Evolutionary conservation across 75 land plant species (phyloP), one percentile per base, ranked within the genome.

Genomic region (Sequoia sempervirens): DNA sequence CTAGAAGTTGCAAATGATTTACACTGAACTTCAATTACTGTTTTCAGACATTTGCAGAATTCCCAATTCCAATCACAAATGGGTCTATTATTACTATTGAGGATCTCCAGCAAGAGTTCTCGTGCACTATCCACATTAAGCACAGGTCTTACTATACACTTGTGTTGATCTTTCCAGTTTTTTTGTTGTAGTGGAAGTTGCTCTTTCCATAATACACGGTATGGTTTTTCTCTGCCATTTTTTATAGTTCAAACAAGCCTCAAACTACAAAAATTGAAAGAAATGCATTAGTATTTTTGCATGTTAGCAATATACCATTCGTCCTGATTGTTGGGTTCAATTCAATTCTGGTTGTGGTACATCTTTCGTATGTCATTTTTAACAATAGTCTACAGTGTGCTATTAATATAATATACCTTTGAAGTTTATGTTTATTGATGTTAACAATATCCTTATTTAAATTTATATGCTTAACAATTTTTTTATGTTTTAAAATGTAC

Each of bases 61-160:
- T 95, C 87, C 95, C 97, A 75, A 84, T 91, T 70, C 91, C 99
- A 41, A 90, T 96, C 73, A 90, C 86, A 43, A 88, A 87, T 85
- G 99, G 96, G 80, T 90, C 91, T 14, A 87, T 91, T 69, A 86
- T 98, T 14, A 87, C 90, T 0, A 90, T 98, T 45, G 99, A 98
- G 85, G 99, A 98, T 88, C 89, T 93, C 79, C 96, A 93, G 69
- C 99, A 98, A 84, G 99, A 98, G 45, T 88, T 98, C 1, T 52
- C 87, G 11, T 98, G 99, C 92, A 88, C 75, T 76, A 92, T 98
- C 23, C 92, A 92, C 72, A 92, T 98, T 53, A 96, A 93, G 86
- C 99, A 98, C 91, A 96, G 99, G 99, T 98, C 79, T 83, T 84
- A 18, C 32, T 36, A 14, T 81, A 69, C 5, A n/a, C 32, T 43